Evolutionary conservation across 805 yeast species (phyloP), one percentile per base, ranked within the genome.

Genomic region (Brettanomyces custersianus): DNA sequence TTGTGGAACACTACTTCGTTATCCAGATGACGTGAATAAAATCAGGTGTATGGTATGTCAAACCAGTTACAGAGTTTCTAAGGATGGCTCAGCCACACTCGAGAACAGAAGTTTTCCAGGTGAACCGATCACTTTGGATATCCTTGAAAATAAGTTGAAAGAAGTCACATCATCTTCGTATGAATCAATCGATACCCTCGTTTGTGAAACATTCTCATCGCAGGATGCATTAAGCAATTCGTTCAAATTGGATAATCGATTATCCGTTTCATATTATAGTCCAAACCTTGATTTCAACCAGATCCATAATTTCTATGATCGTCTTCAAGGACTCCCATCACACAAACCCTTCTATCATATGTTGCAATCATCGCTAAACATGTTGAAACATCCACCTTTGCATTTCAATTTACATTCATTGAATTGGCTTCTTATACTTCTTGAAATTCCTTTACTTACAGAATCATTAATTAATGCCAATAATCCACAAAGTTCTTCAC

Each of bases 381-480:
- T 77, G 3, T 55, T 85, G 17, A 73, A 69, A 39, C 64, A 76
- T 20, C 76, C 77, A 1, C 60, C 65, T 5, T 50, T 49, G 1
- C 41, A 63, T 28, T 51, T 62, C 6, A 57, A 63, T 10, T 69
- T 78, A 0, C 45, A 56, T 2, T 63, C 71, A 16, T 52, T 77
- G 20, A 52, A 62, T 30, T 82, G 85, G 80, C 46, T 84, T 2
- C 55, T 84, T 13, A 72, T 84, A 3, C 57, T 84, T 10, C 55
- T 80, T 35, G 88, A 82, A 40, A 72, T 79, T 21, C 95, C 95
- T 0, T 63, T 70, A 4, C 54, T 83, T 6, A 57, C 68, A 5
- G 59, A 65, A 17, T 68, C 79, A 8, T 57, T 75, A 4, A 54
- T 65, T 31, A 44, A 49, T 36, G 54, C 50, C 0, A 51, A 49